Conservation (phyloP, 441 rosid genomes). For the Erodium chrysanthum region DNA sequence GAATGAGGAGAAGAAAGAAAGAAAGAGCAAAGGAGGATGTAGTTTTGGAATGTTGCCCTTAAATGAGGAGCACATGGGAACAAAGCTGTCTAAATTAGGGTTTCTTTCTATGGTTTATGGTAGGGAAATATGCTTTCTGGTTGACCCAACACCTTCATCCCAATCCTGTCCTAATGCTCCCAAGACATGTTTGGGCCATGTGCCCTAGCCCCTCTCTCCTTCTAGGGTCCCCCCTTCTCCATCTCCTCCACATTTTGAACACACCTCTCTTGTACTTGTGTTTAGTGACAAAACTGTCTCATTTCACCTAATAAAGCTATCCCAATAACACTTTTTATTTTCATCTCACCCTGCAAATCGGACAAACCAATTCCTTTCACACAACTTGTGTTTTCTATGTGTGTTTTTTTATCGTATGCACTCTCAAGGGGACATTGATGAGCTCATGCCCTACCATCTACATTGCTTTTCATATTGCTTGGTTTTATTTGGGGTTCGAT, state of each 20-base stretch:
- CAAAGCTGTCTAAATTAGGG: slow-evolving; percentile 63
- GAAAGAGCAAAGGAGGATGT: slow-evolving; percentile 23
- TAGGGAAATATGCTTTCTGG: slow-evolving; percentile 47
- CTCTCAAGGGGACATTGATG: too few relatives aligned
- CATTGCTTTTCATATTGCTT: too few relatives aligned
- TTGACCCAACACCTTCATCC: slow-evolving; percentile 42
- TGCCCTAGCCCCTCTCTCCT: slow-evolving; percentile 24
- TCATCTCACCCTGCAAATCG: background rate
- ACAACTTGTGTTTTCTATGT: too few relatives aligned
- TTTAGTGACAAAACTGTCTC: slow-evolving; percentile 2
- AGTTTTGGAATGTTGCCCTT: slow-evolving; percentile 58
- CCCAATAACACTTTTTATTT: too few relatives aligned
- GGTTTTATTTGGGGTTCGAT: too few relatives aligned
- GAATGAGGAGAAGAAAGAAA: too few relatives aligned
- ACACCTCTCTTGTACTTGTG: background rate
- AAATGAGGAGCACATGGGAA: slow-evolving; percentile 68
- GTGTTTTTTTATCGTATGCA: too few relatives aligned
- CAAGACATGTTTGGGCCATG: slow-evolving; percentile 57
- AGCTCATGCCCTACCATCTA: too few relatives aligned
- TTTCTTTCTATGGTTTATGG: slow-evolving; percentile 33
- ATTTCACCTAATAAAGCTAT: background rate
- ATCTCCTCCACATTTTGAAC: background rate
- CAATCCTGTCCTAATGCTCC: slow-evolving; percentile 60
- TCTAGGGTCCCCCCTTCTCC: slow-evolving; percentile 21
- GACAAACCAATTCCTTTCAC: too few relatives aligned